Percentiles rank a stretch among this genome's conserved stretches.
Conservation (phyloP, 257 asterid genomes). For the Dorcoceras hygrometricum region DNA sequence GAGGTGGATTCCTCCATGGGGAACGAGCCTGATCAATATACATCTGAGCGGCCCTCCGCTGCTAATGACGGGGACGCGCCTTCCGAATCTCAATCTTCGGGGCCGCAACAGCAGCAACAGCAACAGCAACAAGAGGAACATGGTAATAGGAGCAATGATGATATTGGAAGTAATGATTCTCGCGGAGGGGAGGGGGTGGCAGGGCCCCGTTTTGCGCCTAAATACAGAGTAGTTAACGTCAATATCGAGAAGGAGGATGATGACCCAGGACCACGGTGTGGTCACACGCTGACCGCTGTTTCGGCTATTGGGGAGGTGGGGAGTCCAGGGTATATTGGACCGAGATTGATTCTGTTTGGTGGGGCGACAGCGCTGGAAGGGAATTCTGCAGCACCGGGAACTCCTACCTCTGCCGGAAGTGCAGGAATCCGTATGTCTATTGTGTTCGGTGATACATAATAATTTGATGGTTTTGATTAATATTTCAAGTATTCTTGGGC, state of each 20-base stretch:
- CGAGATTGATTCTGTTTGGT: conserved; percentile 85
- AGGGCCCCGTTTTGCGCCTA: conserved; percentile 93
- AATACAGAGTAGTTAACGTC: conserved; percentile 66
- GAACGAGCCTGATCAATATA: conserved; percentile 69
- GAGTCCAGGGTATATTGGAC: conserved; percentile 72
- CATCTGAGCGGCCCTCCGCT: conserved; percentile 29
- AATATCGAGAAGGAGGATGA: conserved; percentile 85
- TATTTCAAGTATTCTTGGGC: neutral
- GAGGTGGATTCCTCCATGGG: conserved; percentile 83
- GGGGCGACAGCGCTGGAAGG: conserved; percentile 99
- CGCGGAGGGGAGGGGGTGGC: conserved; percentile 44
- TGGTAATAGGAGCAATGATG: conserved; percentile 28
- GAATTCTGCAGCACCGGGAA: conserved; percentile 81
- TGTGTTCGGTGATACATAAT: conserved; percentile 10
- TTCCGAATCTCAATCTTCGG: conserved; percentile 39
- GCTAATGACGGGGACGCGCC: conserved; percentile 37
- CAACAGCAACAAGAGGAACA: too few relatives aligned
- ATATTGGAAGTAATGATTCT: conserved; percentile 6
- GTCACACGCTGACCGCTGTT: conserved; percentile 93
- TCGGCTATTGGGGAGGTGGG: conserved; percentile 99
- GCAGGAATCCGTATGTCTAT: conserved; percentile 87
- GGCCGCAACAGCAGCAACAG: conserved; percentile 45
- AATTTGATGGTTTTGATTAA: conserved; percentile 12
- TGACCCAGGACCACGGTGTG: conserved; percentile 97
- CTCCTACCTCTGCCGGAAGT: conserved; percentile 99